Evolutionary conservation across 2,329 filamentous ascomycete genomes (phyloP).

Genomic region (Drechslerella coelobrocha): DNA sequence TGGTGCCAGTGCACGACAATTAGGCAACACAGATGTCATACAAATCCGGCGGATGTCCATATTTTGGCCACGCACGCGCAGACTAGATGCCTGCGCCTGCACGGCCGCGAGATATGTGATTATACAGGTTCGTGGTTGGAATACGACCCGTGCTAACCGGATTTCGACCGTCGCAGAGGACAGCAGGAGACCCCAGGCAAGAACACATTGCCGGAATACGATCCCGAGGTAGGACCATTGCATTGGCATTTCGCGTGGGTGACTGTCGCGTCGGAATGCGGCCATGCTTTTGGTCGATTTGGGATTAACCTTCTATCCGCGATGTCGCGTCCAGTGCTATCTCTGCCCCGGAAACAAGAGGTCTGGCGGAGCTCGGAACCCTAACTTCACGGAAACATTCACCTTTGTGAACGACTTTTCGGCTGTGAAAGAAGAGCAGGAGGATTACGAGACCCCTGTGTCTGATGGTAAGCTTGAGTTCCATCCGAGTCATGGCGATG

Average conservation of each 20-base stretch:
- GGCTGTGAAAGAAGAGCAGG: constrained; percentile 91
- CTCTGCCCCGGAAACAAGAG: constrained; percentile 90
- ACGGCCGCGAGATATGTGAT: not conserved
- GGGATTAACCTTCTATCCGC: constrained; percentile 45
- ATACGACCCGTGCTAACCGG: not conserved
- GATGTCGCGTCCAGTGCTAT: constrained; percentile 72
- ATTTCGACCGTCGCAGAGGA: constrained; percentile 64
- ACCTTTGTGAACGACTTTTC: constrained; percentile 98
- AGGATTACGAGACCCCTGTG: constrained; percentile 68
- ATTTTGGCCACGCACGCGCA: not conserved
- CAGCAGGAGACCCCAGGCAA: constrained; percentile 76
- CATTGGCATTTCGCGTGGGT: not conserved
- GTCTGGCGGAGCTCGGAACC: constrained; percentile 84
- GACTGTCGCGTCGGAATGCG: not conserved
- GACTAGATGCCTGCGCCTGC: not conserved
- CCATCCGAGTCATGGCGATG: no score
- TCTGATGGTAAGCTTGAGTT: constrained; percentile 23
- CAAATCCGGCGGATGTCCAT: constrained; percentile 4
- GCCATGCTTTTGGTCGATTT: constrained; percentile 1
- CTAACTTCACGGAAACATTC: constrained; percentile 84
- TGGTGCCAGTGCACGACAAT: not conserved
- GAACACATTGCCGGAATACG: constrained; percentile 77
- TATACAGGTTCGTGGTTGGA: no score
- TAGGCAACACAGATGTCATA: constrained; percentile 4
- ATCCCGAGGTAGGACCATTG: constrained; percentile 67